A percentile compares a stretch with the other conserved stretches of the same genome.
phyloP scores from a whole-genome alignment of 495 filamentous ascomycete genomes.

The Penicillium odoratum region DNA sequence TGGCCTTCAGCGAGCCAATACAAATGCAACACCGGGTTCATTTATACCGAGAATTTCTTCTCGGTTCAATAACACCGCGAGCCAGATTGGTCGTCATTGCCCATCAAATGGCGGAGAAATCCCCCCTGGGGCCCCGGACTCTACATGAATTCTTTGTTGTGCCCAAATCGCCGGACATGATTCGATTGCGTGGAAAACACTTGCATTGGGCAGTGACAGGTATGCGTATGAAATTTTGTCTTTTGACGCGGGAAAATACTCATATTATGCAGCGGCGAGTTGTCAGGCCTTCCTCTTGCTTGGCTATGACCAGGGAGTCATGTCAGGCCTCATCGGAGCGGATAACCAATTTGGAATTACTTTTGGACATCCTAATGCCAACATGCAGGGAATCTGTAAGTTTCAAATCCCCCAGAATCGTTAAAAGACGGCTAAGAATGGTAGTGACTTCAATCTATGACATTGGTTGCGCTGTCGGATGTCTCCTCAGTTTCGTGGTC shows the following conservation, averaged over 20 bases:
- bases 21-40: constrained; percentile 1
- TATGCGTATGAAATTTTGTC: not conserved
- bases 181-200: constrained; percentile 15
- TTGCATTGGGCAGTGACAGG: constrained; percentile 27
- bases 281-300: constrained; percentile 41
- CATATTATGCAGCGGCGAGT: constrained; percentile 13
- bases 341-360: constrained; percentile 39
- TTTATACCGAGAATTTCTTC: not conserved
- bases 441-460: constrained; percentile 46
- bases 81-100: not conserved
- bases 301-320: constrained; percentile 42
- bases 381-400: constrained; percentile 40
- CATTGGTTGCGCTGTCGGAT: constrained; percentile 48
- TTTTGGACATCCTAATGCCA: constrained; percentile 39
- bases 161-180: constrained; percentile 1
- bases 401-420: not conserved
- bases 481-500: constrained; percentile 40
- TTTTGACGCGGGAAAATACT: not conserved
- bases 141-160: not conserved
- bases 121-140: not conserved
- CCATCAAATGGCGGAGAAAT: not conserved
- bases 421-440: not conserved
- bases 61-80: constrained; percentile 5
- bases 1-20: constrained; percentile 3
- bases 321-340: constrained; percentile 39